Conservation (phyloP, 139 green algal species). For the Micractinium conductrix region DNA sequence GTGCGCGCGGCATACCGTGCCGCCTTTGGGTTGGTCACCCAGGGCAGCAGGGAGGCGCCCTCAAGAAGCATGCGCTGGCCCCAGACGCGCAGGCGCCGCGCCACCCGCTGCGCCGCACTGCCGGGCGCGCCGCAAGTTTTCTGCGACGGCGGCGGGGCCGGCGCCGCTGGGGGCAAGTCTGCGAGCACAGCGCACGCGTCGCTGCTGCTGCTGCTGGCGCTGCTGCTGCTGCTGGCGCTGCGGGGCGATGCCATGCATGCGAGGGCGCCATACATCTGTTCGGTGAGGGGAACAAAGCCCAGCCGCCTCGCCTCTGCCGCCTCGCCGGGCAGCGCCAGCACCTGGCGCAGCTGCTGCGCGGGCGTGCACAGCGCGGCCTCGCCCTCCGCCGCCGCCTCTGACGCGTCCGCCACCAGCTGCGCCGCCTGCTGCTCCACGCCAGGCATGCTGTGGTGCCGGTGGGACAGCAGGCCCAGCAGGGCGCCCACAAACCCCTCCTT, state of each 20-base stretch:
- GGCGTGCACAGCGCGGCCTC: not conserved
- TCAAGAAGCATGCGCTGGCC: not conserved
- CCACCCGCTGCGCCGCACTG: not conserved
- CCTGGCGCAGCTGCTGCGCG: not conserved
- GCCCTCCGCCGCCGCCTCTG: not conserved
- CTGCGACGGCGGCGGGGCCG: not conserved
- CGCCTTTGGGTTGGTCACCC: not conserved
- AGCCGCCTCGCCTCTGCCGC: constrained; percentile 8
- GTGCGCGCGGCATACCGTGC: no score
- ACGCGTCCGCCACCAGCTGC: not conserved
- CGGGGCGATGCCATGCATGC: not conserved
- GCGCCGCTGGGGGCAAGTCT: not conserved
- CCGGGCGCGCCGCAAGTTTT: not conserved
- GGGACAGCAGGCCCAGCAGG: constrained; percentile 59
- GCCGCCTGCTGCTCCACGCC: not conserved
- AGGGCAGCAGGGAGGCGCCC: not conserved
- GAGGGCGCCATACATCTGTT: not conserved
- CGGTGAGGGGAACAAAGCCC: constrained; percentile 18
- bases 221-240: not conserved
- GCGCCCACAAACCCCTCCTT: constrained; percentile 67
- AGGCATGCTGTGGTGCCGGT: not conserved
- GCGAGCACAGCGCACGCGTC: not conserved
- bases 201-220: not conserved
- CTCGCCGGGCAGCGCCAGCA: constrained; percentile 7
- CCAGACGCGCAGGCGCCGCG: not conserved